Conservation (phyloP, 2,329 filamentous ascomycete species). For the Aspergillus neotritici region DNA sequence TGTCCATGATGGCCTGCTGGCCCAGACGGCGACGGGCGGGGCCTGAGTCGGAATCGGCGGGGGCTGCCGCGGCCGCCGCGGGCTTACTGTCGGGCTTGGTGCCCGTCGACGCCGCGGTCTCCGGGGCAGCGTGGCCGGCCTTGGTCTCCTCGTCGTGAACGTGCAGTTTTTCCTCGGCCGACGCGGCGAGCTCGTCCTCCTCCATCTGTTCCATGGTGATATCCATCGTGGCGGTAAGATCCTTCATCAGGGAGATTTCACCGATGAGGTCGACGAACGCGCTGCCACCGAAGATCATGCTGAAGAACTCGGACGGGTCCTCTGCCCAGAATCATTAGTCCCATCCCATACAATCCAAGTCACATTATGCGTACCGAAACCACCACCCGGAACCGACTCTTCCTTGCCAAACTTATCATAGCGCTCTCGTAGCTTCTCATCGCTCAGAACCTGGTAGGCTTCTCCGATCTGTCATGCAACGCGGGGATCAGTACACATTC, state of each 20-base stretch:
- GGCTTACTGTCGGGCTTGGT: conserved; percentile 16
- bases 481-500: conserved; percentile 1
- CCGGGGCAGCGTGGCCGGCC: conserved; percentile 30
- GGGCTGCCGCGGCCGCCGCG: conserved; percentile 21
- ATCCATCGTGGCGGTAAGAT: conserved; percentile 96
- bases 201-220: conserved; percentile 82
- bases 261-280: conserved; percentile 95
- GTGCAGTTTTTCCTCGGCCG: conserved; percentile 45
- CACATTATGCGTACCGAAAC: conserved; percentile 59
- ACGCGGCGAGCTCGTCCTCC: conserved; percentile 57
- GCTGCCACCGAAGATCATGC: conserved; percentile 95
- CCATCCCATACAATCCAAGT: too few relatives aligned
- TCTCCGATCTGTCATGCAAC: conserved; percentile 53
- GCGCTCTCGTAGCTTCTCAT: conserved; percentile 76
- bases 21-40: conserved; percentile 57
- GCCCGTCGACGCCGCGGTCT: conserved; percentile 20
- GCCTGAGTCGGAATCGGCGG: conserved; percentile 11
- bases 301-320: conserved; percentile 96
- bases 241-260: conserved; percentile 97
- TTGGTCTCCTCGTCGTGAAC: conserved; percentile 43
- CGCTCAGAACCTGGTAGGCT: conserved; percentile 73
- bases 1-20: conserved; percentile 82
- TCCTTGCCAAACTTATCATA: conserved; percentile 99
- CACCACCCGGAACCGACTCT: conserved; percentile 79
- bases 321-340: conserved; percentile 39